Evolutionary conservation across 345 rosid species (phyloP).

Genomic region (Pistacia integerrima): DNA sequence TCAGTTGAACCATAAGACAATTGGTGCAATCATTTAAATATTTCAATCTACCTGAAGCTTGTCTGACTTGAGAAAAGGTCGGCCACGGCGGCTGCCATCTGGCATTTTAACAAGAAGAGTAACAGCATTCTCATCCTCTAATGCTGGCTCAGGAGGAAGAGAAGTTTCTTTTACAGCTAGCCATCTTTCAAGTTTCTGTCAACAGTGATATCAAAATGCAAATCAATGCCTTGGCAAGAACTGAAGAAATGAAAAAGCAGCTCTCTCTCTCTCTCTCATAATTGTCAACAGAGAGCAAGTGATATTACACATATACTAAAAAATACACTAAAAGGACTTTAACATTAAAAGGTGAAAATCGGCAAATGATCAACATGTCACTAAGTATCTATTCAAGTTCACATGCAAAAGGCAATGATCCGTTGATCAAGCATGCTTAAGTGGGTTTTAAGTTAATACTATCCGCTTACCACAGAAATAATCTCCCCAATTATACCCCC

Average conservation of each 20-base stretch:
- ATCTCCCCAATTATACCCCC: too few species aligned
- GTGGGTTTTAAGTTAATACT: neutral
- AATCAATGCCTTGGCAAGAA: conserved; percentile 6
- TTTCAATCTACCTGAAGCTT: conserved; percentile 65
- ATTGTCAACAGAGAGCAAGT: neutral
- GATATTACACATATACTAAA: neutral
- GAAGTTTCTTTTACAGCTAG: conserved; percentile 37
- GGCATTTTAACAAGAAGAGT: conserved; percentile 76
- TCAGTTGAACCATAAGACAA: conserved; percentile 24
- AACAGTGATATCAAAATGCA: conserved; percentile 18
- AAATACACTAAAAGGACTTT: neutral
- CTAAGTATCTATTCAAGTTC: neutral
- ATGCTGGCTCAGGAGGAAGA: conserved; percentile 66
- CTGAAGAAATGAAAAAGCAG: conserved; percentile 8
- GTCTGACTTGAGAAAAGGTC: conserved; percentile 78
- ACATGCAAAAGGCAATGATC: neutral
- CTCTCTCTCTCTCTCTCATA: neutral
- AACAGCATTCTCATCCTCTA: conserved; percentile 58
- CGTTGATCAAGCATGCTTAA: neutral
- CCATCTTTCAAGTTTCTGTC: conserved; percentile 47
- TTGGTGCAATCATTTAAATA: neutral
- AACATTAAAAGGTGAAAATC: neutral
- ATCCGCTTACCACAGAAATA: too few species aligned
- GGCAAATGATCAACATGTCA: neutral
- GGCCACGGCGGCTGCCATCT: conserved; percentile 77